phyloP scores from a whole-genome alignment of 1,284 basidiomycete species.

The Mycena citricolor region DNA sequence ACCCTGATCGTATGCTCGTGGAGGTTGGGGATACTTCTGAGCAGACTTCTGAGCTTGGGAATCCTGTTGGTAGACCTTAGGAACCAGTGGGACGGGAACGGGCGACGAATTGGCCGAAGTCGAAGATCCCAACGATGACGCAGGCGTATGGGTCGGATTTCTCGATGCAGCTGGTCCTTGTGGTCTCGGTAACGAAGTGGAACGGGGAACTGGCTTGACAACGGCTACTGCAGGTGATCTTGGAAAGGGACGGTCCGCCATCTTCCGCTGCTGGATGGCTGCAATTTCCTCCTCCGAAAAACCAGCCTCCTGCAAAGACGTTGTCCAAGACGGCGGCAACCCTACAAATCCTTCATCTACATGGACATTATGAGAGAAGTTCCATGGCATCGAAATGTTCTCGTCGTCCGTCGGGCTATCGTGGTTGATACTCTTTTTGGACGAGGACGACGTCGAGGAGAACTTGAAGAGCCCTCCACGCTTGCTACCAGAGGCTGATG shows the following conservation, averaged over 20 bases:
- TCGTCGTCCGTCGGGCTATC: constrained; percentile 48
- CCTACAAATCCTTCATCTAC: constrained; percentile 74
- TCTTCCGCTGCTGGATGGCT: constrained; percentile 42
- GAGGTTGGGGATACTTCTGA: no score
- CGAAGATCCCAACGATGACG: constrained; percentile 22
- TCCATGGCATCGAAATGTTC: constrained; percentile 68
- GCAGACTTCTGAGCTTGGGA: not conserved
- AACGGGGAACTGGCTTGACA: constrained; percentile 39
- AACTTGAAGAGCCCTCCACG: constrained; percentile 21
- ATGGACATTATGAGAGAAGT: constrained; percentile 78
- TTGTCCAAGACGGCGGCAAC: constrained; percentile 72
- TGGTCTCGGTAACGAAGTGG: constrained; percentile 39
- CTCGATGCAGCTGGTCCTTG: constrained; percentile 24
- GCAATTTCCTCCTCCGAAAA: constrained; percentile 69
- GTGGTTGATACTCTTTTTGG: constrained; percentile 38
- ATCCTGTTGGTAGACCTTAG: not conserved
- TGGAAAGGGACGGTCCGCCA: constrained; percentile 26
- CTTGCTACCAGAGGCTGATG: no score
- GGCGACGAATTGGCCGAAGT: constrained; percentile 18
- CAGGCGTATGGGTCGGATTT: constrained; percentile 19
- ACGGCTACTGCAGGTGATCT: constrained; percentile 28
- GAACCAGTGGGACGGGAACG: constrained; percentile 1
- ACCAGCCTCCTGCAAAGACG: constrained; percentile 56
- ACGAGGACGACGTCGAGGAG: constrained; percentile 33
- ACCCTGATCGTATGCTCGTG: no score